Conservation (phyloP, 2,329 filamentous ascomycete species). For the Myotisia sp. region DNA sequence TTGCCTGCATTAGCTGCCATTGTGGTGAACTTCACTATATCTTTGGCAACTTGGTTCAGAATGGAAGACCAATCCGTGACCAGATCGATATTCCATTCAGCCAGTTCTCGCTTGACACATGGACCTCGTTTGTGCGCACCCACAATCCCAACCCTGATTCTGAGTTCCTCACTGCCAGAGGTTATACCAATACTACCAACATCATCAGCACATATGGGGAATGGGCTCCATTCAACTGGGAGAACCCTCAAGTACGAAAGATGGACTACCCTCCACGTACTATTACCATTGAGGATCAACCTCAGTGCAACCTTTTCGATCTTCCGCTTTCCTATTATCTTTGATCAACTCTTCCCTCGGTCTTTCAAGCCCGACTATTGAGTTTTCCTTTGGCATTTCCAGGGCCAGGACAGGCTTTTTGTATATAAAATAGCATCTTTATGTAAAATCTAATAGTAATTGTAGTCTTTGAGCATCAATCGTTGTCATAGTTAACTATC, state of each 20-base stretch:
- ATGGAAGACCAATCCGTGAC: background rate
- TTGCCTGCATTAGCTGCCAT: slow-evolving; percentile 4
- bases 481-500: too few species aligned
- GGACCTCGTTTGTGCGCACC: background rate
- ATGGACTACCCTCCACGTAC: background rate
- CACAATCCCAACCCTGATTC: slow-evolving; percentile 1
- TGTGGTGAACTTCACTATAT: slow-evolving; percentile 3
- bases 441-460: too few species aligned
- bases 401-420: too few species aligned
- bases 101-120: background rate
- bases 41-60: background rate
- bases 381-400: too few species aligned
- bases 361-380: too few species aligned
- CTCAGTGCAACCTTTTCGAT: background rate
- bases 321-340: background rate
- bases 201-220: background rate
- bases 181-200: background rate
- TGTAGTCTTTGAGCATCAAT: too few species aligned
- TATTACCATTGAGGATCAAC: background rate
- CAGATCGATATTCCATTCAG: background rate
- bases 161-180: background rate
- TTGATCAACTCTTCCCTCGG: too few species aligned
- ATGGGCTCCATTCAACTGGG: background rate
- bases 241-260: background rate
- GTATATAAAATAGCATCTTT: too few species aligned